Evolutionary conservation across 1,284 basidiomycete species (phyloP), one percentile per base, ranked within the genome.

Genomic region (Ustilago loliicola): DNA sequence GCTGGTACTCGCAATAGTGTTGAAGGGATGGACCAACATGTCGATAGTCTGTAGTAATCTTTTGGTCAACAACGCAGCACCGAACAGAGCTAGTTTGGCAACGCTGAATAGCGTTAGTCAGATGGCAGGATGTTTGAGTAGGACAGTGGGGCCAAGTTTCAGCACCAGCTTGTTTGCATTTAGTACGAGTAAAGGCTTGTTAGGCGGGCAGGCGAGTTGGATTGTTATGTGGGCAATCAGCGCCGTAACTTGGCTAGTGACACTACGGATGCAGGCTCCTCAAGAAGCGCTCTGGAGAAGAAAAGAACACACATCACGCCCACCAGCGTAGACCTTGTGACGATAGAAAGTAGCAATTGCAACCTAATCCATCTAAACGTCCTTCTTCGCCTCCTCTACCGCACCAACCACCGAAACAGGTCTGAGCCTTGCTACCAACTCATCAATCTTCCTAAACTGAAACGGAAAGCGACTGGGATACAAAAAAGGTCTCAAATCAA

Each of bases 371-470:
- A 27, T 50, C 48, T 45, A 50, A 27, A 8, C 48, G 11, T 59
- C 23, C 56, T 67, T 63, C 51, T n/a, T 38, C 6, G 11, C 54
- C 38, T 38, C 32, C 55, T 47, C 15, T 17, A 51, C 55, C n/a
- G n/a, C n/a, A n/a, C n/a, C n/a, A 1, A 8, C 60, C 27, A 21
- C 2, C n/a, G 45, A 42, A 1, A 71, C 45, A 2, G 25, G 45
- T 10, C 5, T 6, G 23, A 82, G 64, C 53, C 66, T 34, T 1
- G 47, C 25, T 0, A 77, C 94, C 3, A 94, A 88, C 66, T 92
- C 91, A 82, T 98, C 96, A 68, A 99, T 98, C 88, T 94, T 94
- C 85, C 89, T 91, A 88, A 98, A 99, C 86, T 99, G 97, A 91
- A 94, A 98, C 0, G 94, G 93, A 88, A 98, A 99, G 60, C 93